Evolutionary conservation across 2,329 filamentous ascomycete genomes (phyloP).

Genomic region (Knufia fluminis): DNA sequence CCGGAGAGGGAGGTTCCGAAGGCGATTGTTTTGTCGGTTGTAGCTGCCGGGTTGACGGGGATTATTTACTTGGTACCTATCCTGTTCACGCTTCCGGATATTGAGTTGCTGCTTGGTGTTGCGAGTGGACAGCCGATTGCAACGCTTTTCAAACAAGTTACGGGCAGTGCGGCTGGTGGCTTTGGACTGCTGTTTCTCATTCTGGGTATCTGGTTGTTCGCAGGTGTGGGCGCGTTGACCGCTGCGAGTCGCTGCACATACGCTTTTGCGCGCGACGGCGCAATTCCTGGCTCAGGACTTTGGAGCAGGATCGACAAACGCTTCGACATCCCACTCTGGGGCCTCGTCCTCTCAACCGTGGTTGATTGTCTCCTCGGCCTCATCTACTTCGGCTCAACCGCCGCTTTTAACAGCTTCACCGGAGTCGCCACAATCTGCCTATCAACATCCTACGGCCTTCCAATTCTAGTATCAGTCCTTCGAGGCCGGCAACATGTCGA

Average conservation of each 20-base stretch:
- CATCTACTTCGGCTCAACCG: constrained; percentile 25
- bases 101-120: constrained; percentile 32
- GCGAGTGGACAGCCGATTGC: constrained; percentile 40
- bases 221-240: constrained; percentile 40
- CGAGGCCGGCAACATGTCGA: constrained; percentile 37
- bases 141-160: constrained; percentile 44
- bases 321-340: constrained; percentile 15
- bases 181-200: constrained; percentile 40
- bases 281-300: constrained; percentile 12
- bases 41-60: constrained; percentile 41
- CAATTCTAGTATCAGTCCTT: constrained; percentile 38
- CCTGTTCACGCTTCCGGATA: constrained; percentile 42
- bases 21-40: constrained; percentile 42
- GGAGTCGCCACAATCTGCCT: constrained; percentile 40
- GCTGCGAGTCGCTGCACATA: constrained; percentile 45
- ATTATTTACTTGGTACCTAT: constrained; percentile 42
- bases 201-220: constrained; percentile 58
- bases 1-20: constrained; percentile 42
- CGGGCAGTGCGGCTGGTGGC: constrained; percentile 35
- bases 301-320: constrained; percentile 12
- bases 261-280: constrained; percentile 27
- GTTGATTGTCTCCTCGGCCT: constrained; percentile 40
- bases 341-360: constrained; percentile 28
- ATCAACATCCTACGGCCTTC: constrained; percentile 40
- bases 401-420: constrained; percentile 21